Evolutionary conservation across 2,329 filamentous ascomycete species (phyloP).

Genomic region (Dactylellina drechsleri): DNA sequence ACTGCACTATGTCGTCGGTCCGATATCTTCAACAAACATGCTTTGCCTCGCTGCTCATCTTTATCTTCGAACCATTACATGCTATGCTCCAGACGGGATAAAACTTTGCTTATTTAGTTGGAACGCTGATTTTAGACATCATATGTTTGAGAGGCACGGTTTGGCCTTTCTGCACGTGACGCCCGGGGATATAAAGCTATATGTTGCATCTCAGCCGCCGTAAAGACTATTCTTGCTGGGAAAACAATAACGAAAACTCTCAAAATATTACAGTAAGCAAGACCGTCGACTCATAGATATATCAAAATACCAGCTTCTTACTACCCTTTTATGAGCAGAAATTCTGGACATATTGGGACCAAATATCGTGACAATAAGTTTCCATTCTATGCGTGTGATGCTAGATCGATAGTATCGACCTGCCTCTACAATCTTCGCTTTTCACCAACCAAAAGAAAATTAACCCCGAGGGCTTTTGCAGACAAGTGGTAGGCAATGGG

Average conservation of each 20-base stretch:
- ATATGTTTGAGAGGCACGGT: conserved; percentile 3
- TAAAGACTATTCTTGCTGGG: conserved; percentile 1
- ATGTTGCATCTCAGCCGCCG: not conserved
- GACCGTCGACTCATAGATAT: no score
- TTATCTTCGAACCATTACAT: not conserved
- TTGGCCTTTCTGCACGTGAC: not conserved
- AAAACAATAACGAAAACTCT: conserved; percentile 5
- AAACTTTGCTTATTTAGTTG: conserved; percentile 3
- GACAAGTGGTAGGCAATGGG: no score
- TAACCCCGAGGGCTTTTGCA: no score
- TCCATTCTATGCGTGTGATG: no score
- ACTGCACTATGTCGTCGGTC: no score
- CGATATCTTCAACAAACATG: not conserved
- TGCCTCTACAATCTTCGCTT: no score
- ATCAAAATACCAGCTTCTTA: no score
- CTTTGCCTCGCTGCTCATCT: not conserved
- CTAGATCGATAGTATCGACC: no score
- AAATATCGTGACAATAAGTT: no score
- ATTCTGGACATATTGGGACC: no score
- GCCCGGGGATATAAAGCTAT: not conserved
- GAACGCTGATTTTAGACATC: conserved; percentile 1
- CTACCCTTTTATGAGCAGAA: no score
- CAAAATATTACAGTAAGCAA: not conserved
- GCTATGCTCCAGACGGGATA: not conserved
- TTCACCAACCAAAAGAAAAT: no score